These are phyloP conservation scores for Trichosphaerium sp. DNA, from an alignment of 78 protist genomes.

Conservation along the genomic window DNA sequence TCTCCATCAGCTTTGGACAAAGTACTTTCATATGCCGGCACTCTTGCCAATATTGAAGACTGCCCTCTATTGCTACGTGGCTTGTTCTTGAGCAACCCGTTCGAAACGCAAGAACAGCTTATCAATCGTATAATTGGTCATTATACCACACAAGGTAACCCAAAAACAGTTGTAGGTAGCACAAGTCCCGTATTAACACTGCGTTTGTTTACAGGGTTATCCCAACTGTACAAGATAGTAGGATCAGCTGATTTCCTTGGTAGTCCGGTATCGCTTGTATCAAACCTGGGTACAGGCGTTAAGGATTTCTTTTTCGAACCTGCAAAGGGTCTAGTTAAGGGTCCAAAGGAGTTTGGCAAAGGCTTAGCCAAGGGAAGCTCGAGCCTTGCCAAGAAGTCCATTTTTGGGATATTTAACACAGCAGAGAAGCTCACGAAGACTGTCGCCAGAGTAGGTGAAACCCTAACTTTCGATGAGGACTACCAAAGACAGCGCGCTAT, in stretches of 20 bases:
- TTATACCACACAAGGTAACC: too few relatives aligned
- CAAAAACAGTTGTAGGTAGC: too few relatives aligned
- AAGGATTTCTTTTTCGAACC: slow-evolving; percentile 77
- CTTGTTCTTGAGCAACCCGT: background rate
- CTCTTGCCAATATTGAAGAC: background rate
- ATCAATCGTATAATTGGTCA: background rate
- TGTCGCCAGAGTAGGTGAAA: slow-evolving; percentile 42
- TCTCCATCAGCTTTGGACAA: background rate
- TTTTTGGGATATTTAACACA: slow-evolving; percentile 51
- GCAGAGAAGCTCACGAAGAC: slow-evolving; percentile 43
- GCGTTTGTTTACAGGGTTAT: too few relatives aligned
- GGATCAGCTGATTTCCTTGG: slow-evolving; percentile 73
- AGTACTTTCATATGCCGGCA: background rate
- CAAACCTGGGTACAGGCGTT: slow-evolving; percentile 58
- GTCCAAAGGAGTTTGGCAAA: slow-evolving; percentile 53
- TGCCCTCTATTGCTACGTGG: background rate
- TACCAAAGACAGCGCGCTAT: slow-evolving; percentile 22
- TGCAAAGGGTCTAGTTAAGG: slow-evolving; percentile 40
- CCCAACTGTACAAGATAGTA: slow-evolving; percentile 36
- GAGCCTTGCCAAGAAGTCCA: slow-evolving; percentile 27
- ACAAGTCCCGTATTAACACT: too few relatives aligned
- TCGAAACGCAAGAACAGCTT: background rate
- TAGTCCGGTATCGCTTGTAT: slow-evolving; percentile 66
- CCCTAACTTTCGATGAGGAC: slow-evolving; percentile 56
- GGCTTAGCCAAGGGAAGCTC: slow-evolving; percentile 48